Conservation (phyloP, 1,284 basidiomycete genomes). For the Rhizoctonia solani region DNA sequence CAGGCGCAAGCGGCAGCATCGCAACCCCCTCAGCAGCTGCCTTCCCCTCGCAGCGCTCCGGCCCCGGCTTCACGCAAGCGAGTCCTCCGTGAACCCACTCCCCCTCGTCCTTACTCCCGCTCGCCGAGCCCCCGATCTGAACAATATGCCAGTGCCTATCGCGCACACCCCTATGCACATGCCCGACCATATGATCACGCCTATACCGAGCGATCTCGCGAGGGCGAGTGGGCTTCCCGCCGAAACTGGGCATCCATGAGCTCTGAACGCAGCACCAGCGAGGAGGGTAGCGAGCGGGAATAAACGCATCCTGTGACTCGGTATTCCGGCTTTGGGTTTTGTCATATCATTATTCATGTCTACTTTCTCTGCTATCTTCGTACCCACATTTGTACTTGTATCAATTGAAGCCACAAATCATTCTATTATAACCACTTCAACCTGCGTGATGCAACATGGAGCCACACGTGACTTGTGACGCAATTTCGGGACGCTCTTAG, state of each 20-base stretch:
- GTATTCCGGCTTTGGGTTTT: background rate
- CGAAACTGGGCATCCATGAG: slow-evolving; percentile 31
- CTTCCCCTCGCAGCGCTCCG: slow-evolving; percentile 21
- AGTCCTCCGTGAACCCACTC: background rate
- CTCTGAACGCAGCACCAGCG: slow-evolving; percentile 28
- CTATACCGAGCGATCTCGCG: background rate
- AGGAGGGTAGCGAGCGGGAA: slow-evolving; percentile 29
- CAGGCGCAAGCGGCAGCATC: background rate
- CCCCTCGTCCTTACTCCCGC: background rate
- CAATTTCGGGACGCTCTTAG: too few relatives aligned
- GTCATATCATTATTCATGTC: slow-evolving; percentile 27
- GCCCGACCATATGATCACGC: slow-evolving; percentile 8
- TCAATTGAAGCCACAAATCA: too few relatives aligned
- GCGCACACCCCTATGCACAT: background rate
- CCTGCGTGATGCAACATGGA: too few relatives aligned
- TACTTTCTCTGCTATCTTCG: background rate
- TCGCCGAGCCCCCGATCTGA: background rate
- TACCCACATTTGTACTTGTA: too few relatives aligned
- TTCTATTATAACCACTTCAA: too few relatives aligned
- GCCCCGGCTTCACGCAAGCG: background rate
- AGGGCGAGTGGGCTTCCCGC: slow-evolving; percentile 18
- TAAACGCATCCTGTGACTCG: slow-evolving; percentile 6
- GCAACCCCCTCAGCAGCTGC: slow-evolving; percentile 4
- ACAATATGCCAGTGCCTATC: background rate
- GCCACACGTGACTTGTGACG: too few relatives aligned